Conservation (phyloP, 805 yeast species). For the Grigorovia transvaalensis region DNA sequence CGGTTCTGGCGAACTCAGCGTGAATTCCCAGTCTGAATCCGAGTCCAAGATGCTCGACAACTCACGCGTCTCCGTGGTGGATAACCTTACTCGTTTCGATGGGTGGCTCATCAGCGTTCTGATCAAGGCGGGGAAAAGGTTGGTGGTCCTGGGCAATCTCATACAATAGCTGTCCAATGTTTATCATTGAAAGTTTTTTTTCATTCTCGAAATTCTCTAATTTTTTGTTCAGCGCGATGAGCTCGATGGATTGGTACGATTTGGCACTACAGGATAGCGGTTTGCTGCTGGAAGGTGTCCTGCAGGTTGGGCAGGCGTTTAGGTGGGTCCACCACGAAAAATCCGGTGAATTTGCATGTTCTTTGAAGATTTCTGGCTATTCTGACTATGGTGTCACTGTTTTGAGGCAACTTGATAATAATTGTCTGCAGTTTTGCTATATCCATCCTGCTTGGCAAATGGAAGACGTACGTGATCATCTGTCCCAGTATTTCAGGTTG, state of each 20-base stretch:
- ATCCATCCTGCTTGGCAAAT: conserved; percentile 22
- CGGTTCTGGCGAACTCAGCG: not conserved
- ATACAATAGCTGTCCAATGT: not conserved
- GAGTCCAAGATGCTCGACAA: conserved; percentile 6
- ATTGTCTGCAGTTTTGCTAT: conserved; percentile 42
- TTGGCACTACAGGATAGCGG: conserved; percentile 7
- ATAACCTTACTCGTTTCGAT: conserved; percentile 4
- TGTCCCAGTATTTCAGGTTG: conserved; percentile 64
- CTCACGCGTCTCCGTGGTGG: conserved; percentile 3
- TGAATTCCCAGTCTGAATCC: conserved; percentile 11
- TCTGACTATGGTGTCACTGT: conserved; percentile 46
- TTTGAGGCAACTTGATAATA: conserved; percentile 50
- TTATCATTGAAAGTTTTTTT: not conserved
- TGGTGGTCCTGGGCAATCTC: not conserved
- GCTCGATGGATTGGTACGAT: conserved; percentile 2
- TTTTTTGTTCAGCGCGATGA: not conserved
- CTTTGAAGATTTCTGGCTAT: conserved; percentile 21
- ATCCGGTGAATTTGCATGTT: conserved; percentile 14
- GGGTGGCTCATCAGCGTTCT: not conserved
- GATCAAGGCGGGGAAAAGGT: not conserved
- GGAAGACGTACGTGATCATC: conserved; percentile 32
- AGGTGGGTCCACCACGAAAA: conserved; percentile 23
- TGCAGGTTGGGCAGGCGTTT: conserved; percentile 28
- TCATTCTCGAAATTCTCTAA: not conserved
- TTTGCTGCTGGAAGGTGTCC: conserved; percentile 39